Evolutionary conservation across 2,329 filamentous ascomycete genomes (phyloP).

Genomic region (Colletotrichum acutatum): DNA sequence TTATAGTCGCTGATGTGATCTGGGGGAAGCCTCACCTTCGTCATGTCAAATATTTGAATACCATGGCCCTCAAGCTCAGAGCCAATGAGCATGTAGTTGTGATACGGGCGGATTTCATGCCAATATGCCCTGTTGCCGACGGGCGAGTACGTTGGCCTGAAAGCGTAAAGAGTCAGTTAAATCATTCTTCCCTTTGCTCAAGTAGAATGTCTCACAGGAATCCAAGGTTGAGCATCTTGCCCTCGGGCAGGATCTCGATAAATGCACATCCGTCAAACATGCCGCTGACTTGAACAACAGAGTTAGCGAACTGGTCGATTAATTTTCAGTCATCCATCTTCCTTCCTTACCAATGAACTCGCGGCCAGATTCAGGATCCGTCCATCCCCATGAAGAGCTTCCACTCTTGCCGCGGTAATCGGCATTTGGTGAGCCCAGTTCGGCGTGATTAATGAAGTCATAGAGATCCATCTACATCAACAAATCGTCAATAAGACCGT

Average conservation of each 20-base stretch:
- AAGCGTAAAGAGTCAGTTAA: neutral
- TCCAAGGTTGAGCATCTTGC: conserved; percentile 55
- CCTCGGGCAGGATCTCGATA: conserved; percentile 53
- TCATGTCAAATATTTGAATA: conserved; percentile 72
- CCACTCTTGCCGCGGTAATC: conserved; percentile 39
- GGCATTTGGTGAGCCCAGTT: conserved; percentile 55
- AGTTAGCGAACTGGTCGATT: neutral
- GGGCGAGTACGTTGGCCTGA: conserved; percentile 31
- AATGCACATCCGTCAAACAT: conserved; percentile 55
- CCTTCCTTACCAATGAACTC: conserved; percentile 30
- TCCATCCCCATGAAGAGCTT: conserved; percentile 55
- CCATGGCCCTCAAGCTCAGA: conserved; percentile 58
- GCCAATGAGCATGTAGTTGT: conserved; percentile 47
- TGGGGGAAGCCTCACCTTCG: conserved; percentile 44
- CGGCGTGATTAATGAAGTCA: conserved; percentile 63
- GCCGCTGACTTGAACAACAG: conserved; percentile 28
- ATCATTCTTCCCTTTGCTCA: no score
- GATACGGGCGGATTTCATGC: conserved; percentile 50
- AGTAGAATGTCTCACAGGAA: conserved; percentile 44
- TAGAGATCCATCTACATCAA: conserved; percentile 56
- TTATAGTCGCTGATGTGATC: neutral
- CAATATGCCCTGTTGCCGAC: conserved; percentile 39
- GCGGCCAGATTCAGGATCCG: conserved; percentile 49
- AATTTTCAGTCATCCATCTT: no score
- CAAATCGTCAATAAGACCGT: neutral